These are phyloP conservation scores for Malus sieversii DNA, from an alignment of 306 rosid species.

Conservation along the genomic window DNA sequence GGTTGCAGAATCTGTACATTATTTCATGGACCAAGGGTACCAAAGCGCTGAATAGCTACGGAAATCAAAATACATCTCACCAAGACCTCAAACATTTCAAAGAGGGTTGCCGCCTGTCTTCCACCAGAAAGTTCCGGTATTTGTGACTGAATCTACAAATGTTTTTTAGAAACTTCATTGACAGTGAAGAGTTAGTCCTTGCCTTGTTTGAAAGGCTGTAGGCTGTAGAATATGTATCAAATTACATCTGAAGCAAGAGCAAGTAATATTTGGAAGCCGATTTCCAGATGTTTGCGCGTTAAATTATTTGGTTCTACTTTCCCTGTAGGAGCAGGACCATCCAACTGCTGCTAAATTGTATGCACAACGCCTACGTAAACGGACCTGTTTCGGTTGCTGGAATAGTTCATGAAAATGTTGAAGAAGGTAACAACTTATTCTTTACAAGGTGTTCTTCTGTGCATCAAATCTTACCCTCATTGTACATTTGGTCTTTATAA, in stretches of 20 bases:
- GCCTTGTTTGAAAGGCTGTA: neutral
- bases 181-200: constrained; percentile 9
- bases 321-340: neutral
- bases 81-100: neutral
- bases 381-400: too few relatives aligned
- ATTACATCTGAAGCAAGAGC: neutral
- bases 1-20: constrained; percentile 12
- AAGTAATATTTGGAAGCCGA: neutral
- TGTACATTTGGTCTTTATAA: neutral
- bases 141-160: neutral
- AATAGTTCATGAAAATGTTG: too few relatives aligned
- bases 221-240: neutral
- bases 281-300: neutral
- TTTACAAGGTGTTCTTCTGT: neutral
- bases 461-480: neutral
- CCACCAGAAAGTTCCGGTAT: neutral
- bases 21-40: constrained; percentile 3
- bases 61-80: neutral
- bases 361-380: neutral
- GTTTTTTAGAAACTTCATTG: constrained; percentile 6
- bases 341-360: neutral
- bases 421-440: too few relatives aligned
- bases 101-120: neutral
- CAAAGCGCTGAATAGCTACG: constrained; percentile 3
- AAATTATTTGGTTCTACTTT: neutral